A percentile compares a stretch with the other conserved stretches of the same genome.
These are phyloP conservation scores for Fusarium chuoi DNA, from an alignment of 2,329 filamentous ascomycete genomes.

Conservation along the genomic window DNA sequence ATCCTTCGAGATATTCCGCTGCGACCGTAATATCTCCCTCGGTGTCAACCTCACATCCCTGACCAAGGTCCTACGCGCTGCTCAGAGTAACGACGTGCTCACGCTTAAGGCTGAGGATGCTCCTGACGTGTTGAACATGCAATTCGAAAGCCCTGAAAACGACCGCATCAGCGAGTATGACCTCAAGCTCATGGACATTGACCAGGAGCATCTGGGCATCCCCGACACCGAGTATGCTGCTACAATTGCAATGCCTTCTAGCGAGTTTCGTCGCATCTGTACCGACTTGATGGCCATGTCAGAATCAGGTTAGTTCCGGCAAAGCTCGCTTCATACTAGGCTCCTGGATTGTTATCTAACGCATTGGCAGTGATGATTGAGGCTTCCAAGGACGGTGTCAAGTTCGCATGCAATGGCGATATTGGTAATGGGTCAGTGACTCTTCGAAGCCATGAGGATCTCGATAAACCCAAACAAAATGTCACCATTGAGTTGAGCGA, in stretches of 20 bases:
- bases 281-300: slow-evolving; percentile 91
- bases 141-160: slow-evolving; percentile 89
- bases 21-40: slow-evolving; percentile 98
- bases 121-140: slow-evolving; percentile 92
- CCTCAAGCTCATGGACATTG: slow-evolving; percentile 99
- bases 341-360: slow-evolving; percentile 1
- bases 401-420: slow-evolving; percentile 92
- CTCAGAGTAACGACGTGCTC: slow-evolving; percentile 92
- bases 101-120: slow-evolving; percentile 98
- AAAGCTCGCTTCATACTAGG: neutral
- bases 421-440: slow-evolving; percentile 96
- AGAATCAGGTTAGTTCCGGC: slow-evolving; percentile 80
- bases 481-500: slow-evolving; percentile 92
- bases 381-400: slow-evolving; percentile 95
- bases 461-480: slow-evolving; percentile 88
- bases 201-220: slow-evolving; percentile 98
- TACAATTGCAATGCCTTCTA: slow-evolving; percentile 86
- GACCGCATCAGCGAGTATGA: slow-evolving; percentile 99
- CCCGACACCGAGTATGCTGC: slow-evolving; percentile 98
- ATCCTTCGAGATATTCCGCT: slow-evolving; percentile 93
- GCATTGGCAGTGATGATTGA: slow-evolving; percentile 82
- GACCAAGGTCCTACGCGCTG: slow-evolving; percentile 95
- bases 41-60: slow-evolving; percentile 97
- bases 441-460: slow-evolving; percentile 85
- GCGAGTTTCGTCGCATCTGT: slow-evolving; percentile 95